Evolutionary conservation across 495 filamentous ascomycete species (phyloP).

Genomic region (Aspergillus bertholletiae): DNA sequence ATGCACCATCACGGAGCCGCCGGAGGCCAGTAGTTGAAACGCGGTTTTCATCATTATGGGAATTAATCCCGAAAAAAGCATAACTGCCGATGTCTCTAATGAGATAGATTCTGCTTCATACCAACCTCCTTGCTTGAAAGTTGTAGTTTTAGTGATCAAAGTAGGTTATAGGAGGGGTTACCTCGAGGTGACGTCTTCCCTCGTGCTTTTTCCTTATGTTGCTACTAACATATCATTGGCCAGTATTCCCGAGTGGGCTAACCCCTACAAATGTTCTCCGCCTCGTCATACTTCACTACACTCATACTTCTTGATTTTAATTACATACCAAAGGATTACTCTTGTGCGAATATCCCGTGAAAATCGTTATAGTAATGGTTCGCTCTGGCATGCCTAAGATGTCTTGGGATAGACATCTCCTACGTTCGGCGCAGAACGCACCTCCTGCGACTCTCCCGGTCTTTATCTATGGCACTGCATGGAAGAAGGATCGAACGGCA

Average conservation of each 20-base stretch:
- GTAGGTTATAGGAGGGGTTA: too few species aligned
- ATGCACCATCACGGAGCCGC: too few species aligned
- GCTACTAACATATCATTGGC: neutral
- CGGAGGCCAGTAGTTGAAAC: too few species aligned
- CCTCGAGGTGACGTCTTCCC: neutral
- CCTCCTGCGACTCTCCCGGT: slow-evolving; percentile 39
- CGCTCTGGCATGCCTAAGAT: slow-evolving; percentile 23
- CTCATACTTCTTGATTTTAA: neutral
- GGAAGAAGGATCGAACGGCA: slow-evolving; percentile 72
- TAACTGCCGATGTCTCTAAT: too few species aligned
- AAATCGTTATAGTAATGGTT: slow-evolving; percentile 18
- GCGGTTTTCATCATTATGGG: too few species aligned
- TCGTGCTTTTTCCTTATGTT: neutral
- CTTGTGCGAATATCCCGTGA: neutral
- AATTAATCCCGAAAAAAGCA: too few species aligned
- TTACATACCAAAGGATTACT: neutral
- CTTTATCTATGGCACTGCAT: slow-evolving; percentile 82
- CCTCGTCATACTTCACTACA: neutral
- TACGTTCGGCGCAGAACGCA: slow-evolving; percentile 28
- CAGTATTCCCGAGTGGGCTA: neutral
- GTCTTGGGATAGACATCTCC: slow-evolving; percentile 33
- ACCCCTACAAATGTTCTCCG: neutral
- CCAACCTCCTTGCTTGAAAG: too few species aligned
- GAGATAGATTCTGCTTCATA: too few species aligned
- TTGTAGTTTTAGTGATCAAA: too few species aligned